Evolutionary conservation across 164 flowering plant genomes (phyloP).

Genomic region (Malania oleifera): DNA sequence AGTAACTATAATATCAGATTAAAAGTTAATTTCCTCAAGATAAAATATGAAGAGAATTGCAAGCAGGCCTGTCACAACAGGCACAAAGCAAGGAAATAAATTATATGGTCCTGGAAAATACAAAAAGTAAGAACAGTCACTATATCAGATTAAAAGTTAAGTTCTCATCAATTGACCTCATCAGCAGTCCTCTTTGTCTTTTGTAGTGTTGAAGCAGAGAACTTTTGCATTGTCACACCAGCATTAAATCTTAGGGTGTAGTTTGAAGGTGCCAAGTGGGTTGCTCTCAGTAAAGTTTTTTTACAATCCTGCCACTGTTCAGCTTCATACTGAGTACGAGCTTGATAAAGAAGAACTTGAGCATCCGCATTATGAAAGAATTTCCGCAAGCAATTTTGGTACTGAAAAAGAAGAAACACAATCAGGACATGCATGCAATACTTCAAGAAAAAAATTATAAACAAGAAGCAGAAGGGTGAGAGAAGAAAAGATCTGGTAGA

Average conservation of each 20-base stretch:
- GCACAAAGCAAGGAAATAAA: background rate
- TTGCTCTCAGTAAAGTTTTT: conserved; percentile 82
- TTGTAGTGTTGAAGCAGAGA: conserved; percentile 83
- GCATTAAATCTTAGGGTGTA: conserved; percentile 82
- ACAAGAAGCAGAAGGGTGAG: conserved; percentile 4
- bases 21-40: too few species aligned
- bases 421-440: conserved; percentile 4
- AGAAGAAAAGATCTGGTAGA: background rate
- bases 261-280: conserved; percentile 94
- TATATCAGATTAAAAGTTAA: too few species aligned
- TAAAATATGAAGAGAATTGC: too few species aligned
- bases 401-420: conserved; percentile 43
- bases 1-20: too few species aligned
- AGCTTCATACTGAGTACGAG: conserved; percentile 97
- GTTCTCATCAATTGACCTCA: conserved; percentile 49
- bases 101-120: background rate
- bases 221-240: conserved; percentile 94
- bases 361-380: conserved; percentile 78
- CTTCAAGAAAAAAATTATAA: background rate
- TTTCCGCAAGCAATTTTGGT: conserved; percentile 93
- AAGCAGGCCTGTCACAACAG: too few species aligned
- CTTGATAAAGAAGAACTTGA: conserved; percentile 82
- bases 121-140: background rate
- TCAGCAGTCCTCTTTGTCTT: conserved; percentile 83
- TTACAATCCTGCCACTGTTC: conserved; percentile 99